Evolutionary conservation across 805 yeast species (phyloP).

Genomic region (Lachancea meyersii): DNA sequence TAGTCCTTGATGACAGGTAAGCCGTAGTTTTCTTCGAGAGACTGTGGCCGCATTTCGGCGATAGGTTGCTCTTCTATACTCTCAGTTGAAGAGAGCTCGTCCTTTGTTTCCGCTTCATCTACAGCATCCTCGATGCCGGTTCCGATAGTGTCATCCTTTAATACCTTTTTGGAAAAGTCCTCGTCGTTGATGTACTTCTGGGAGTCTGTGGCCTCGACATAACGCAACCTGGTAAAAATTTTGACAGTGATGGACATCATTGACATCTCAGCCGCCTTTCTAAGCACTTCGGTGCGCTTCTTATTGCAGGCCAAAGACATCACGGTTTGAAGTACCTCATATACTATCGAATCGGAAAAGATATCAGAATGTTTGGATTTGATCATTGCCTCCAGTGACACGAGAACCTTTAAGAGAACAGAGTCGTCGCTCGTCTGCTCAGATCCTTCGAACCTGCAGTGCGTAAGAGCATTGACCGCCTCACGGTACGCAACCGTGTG

Average conservation of each 20-base stretch:
- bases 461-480: conserved; percentile 60
- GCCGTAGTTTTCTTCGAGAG: conserved; percentile 49
- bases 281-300: conserved; percentile 79
- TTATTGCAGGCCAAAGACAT: conserved; percentile 88
- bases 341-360: conserved; percentile 75
- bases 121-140: conserved; percentile 43
- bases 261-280: conserved; percentile 84
- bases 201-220: conserved; percentile 42
- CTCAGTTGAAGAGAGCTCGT: neutral
- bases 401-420: conserved; percentile 74
- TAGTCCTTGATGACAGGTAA: conserved; percentile 71
- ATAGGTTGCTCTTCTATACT: neutral
- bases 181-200: conserved; percentile 42
- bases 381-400: conserved; percentile 62
- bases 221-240: conserved; percentile 55
- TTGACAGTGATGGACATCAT: conserved; percentile 62
- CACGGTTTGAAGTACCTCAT: conserved; percentile 87
- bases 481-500: conserved; percentile 52
- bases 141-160: conserved; percentile 48
- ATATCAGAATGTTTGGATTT: conserved; percentile 56
- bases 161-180: conserved; percentile 40
- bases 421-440: conserved; percentile 91
- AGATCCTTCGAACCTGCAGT: conserved; percentile 92
- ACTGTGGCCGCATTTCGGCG: neutral
- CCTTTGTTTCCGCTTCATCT: neutral